phyloP scores from a whole-genome alignment of 208 protist species.

The Leishmania turanica region DNA sequence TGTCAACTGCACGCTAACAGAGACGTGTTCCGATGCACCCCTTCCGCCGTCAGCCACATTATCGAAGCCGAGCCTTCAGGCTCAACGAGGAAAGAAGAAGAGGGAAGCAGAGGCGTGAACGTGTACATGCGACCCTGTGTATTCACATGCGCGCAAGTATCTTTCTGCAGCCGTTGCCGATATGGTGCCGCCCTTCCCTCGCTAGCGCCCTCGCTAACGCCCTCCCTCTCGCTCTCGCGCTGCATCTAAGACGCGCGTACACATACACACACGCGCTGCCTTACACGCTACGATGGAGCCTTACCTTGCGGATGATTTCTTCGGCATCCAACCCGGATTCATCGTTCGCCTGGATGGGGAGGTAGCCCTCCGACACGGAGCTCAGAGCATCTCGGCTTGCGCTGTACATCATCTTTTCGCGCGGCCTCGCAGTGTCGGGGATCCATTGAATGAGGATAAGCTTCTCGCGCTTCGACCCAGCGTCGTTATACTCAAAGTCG shows the following conservation, averaged over 20 bases:
- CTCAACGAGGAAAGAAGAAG: background rate
- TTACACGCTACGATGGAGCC: slow-evolving; percentile 37
- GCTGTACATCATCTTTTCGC: slow-evolving; percentile 91
- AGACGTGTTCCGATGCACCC: background rate
- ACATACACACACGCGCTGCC: background rate
- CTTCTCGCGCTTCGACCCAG: slow-evolving; percentile 72
- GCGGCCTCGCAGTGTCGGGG: slow-evolving; percentile 74
- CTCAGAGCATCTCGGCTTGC: slow-evolving; percentile 79
- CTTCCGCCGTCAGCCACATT: background rate
- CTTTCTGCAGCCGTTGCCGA: background rate
- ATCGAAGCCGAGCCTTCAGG: background rate
- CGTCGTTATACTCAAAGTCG: slow-evolving; percentile 89
- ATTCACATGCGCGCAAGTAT: background rate
- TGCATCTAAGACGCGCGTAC: background rate
- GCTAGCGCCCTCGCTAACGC: background rate
- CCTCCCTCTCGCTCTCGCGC: slow-evolving; percentile 10
- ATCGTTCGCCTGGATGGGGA: slow-evolving; percentile 90
- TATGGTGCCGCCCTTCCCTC: background rate
- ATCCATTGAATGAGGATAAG: slow-evolving; percentile 92
- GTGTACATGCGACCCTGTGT: background rate
- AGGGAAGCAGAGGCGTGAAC: background rate
- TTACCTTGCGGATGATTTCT: slow-evolving; percentile 62
- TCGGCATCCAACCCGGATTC: slow-evolving; percentile 55
- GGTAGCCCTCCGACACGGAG: slow-evolving; percentile 74
- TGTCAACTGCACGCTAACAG: background rate